Base-by-base conservation (phyloP, 805 yeast species). In the Schwanniomyces vanrijiae region DNA sequence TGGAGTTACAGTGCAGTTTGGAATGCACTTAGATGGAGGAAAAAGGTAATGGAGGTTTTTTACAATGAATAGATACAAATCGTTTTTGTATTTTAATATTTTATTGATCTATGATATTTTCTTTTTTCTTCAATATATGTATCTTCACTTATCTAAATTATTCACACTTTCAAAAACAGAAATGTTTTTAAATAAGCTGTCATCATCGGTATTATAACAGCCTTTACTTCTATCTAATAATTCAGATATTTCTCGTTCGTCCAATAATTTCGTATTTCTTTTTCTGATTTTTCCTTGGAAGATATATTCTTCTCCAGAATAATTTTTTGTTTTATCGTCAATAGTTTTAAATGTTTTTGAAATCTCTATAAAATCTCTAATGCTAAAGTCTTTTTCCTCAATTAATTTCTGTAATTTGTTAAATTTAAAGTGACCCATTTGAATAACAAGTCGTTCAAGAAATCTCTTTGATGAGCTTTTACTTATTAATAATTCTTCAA, bases 1-100 rank as follows among this genome's bases (percentile, higher is more conserved):
- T 92, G 98, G 98, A 86, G 95, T 50, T 89, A 89, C 62, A 81
- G 90, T 26, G 77, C 96, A 4, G 80, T 87, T 40, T 83, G 86
- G 82, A 78, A 81, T 54, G 81, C 92, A 9, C 69, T 78, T 47
- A 75, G 84, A 62, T 80, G 88, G 83, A 82, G 94, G 64, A 53
- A 58, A 25, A 77, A 65, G 53, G 76, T 75, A 0, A 43, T 67
- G 5, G 41, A 40, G 19, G 19, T 40, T 26, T 26, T 37, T 25
- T 20, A 41, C 16, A 25, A 34, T 37, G 37, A 34, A 14, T 40
- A 22, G 25, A 42, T 45, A 9, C 24, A 9, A 16, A 25, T 18
- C 6, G 40, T 40, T 14, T 13, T 40, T 39, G 5, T 28, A 20
- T 40, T 34, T 24, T 13, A 13, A 13, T 24, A 42, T 20, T 42